Evolutionary conservation across 768 basidiomycete genomes (phyloP), one percentile per base, ranked within the genome.

Genomic region (Phylloporus sp.): DNA sequence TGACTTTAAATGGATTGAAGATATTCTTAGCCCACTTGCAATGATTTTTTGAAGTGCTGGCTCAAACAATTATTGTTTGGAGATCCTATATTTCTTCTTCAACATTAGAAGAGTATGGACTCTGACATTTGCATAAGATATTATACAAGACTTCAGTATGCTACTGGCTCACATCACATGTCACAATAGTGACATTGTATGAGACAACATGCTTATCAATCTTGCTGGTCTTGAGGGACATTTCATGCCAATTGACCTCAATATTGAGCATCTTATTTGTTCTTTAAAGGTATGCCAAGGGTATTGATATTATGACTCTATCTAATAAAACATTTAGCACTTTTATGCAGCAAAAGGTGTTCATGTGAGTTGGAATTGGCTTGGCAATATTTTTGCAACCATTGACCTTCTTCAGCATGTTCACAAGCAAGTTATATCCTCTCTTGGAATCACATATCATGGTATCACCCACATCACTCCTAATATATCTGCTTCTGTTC

Each of bases 141-240:
- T n/a, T n/a, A n/a, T n/a, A n/a, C n/a, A n/a, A n/a, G n/a, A n/a
- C n/a, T n/a, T n/a, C n/a, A n/a, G n/a, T n/a, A n/a, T n/a, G n/a
- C n/a, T n/a, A n/a, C n/a, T n/a, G n/a, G n/a, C n/a, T n/a, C n/a
- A n/a, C n/a, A n/a, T n/a, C n/a, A n/a, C n/a, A n/a, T n/a, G n/a
- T n/a, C n/a, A n/a, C n/a, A n/a, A n/a, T n/a, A n/a, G n/a, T n/a
- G n/a, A n/a, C n/a, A n/a, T n/a, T n/a, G n/a, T n/a, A n/a, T n/a
- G n/a, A n/a, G n/a, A n/a, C n/a, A n/a, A n/a, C 43, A 67, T 67
- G 61, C 48, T 73, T 1, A 41, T 71, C n/a, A 70, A 71, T 32
- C 22, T 58, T 0, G 60, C 62, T 0, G 69, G 71, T 0, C 42
- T 65, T 1, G 47, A 60, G 7, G 66, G 69, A 0, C 66, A 71